Evolutionary conservation across 1,284 basidiomycete genomes (phyloP).

Genomic region (Phellinidium pouzarii): DNA sequence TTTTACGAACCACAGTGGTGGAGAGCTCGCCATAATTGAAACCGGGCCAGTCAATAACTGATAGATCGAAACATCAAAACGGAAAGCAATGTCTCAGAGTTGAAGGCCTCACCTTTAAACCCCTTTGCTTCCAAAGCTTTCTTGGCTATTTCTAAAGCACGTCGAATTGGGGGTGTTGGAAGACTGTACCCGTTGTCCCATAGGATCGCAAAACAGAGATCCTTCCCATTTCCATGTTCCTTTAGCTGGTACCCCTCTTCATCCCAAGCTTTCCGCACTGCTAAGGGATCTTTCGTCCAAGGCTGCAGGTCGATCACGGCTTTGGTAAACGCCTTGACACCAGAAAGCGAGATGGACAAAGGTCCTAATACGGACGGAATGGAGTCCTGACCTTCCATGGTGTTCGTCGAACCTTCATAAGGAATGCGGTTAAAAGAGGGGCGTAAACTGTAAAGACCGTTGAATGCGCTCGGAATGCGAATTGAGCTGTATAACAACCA

Average conservation of each 20-base stretch:
- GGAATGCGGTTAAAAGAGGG: constrained; percentile 69
- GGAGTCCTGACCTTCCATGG: constrained; percentile 65
- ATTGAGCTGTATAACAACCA: constrained; percentile 40
- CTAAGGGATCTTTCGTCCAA: constrained; percentile 64
- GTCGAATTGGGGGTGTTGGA: constrained; percentile 67
- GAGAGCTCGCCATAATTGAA: constrained; percentile 36
- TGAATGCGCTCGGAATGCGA: constrained; percentile 62
- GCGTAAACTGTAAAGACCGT: constrained; percentile 62
- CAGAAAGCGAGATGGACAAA: constrained; percentile 49
- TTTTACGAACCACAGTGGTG: constrained; percentile 29
- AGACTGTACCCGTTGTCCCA: constrained; percentile 54
- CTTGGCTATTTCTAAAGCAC: constrained; percentile 56
- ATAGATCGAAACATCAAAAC: neutral
- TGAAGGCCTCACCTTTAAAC: constrained; percentile 50
- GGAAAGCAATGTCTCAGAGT: too few relatives aligned
- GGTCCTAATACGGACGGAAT: constrained; percentile 71
- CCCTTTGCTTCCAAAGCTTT: constrained; percentile 57
- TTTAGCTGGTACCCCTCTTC: constrained; percentile 50
- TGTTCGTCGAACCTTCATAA: constrained; percentile 56
- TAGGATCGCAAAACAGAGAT: constrained; percentile 56
- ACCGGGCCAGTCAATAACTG: constrained; percentile 36
- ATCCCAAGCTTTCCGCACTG: constrained; percentile 58
- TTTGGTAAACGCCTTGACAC: constrained; percentile 59
- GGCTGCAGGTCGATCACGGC: constrained; percentile 50
- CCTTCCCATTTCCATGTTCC: constrained; percentile 51